Base-by-base conservation (phyloP, 495 filamentous ascomycete genomes). In the Pseudomonodictys pantanalensis region DNA sequence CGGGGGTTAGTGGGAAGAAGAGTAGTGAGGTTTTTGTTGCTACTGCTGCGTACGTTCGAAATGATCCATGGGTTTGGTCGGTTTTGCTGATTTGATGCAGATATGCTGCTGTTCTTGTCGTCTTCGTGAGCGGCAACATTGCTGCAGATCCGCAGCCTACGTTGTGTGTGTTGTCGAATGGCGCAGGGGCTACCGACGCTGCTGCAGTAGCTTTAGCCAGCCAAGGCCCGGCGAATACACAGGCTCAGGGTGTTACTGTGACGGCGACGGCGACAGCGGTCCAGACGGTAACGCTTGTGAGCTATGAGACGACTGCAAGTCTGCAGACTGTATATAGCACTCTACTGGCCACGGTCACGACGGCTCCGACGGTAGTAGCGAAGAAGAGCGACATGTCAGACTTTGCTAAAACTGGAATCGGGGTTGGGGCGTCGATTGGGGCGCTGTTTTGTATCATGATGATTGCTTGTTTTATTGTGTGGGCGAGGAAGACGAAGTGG, bases 111-210 rank as follows among this genome's bases (percentile, higher is more conserved):
- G 51, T 54, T 2, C 51, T 54, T 10, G 51, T 54, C 7, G 51
- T 54, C 38, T 54, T 54, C 32, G 51, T 54, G 4, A 54, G 51
- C 39, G 51, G 51, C n/a, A 54, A 42, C 20, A 42, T 54, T 12
- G 32, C 35, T 44, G 38, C 20, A 28, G 44, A 54, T 10, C 47
- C 47, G 3, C 11, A 29, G 47, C 47, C 47, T 17, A 50, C 47
- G 24, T 9, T 50, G 15, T 29, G 23, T 18, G 22, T 3, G 28
- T 20, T 33, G 5, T 23, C 3, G 24, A 23, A 47, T 47, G 18
- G 4, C 4, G 20, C 15, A n/a, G 38, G 38, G 4, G 38, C 15
- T 4, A 5, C 38, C 3, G 15, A n/a, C 12, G 38, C 15, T 15
- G 20, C 38, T 15, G 38, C 4, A 41, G 15, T 18, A 5, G 4